Evolutionary conservation across 345 rosid genomes (phyloP).

Genomic region (Acer saccharum): DNA sequence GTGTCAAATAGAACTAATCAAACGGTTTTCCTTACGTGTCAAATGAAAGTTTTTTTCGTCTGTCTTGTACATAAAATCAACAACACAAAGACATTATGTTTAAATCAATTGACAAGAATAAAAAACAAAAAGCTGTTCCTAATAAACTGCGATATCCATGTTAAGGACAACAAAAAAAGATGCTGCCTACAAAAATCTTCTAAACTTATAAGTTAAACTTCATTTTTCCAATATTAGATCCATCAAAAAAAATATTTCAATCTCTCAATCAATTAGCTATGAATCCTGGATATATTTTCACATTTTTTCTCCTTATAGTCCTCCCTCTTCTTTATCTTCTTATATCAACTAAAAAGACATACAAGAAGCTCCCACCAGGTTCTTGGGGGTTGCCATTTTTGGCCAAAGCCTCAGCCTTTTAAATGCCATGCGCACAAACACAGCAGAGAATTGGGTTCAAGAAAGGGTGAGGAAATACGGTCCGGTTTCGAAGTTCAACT

Average conservation of each 20-base stretch:
- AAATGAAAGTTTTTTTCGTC: too few species aligned
- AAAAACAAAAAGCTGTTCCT: background rate
- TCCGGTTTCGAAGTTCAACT: slow-evolving; percentile 35
- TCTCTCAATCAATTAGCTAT: background rate
- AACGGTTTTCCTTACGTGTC: too few species aligned
- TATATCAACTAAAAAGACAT: background rate
- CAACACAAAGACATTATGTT: too few species aligned
- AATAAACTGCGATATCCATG: background rate
- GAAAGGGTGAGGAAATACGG: slow-evolving; percentile 37
- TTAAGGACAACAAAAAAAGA: background rate
- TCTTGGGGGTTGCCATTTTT: slow-evolving; percentile 41
- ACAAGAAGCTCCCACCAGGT: slow-evolving; percentile 42
- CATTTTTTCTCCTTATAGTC: slow-evolving; percentile 17
- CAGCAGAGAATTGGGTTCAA: slow-evolving; percentile 36
- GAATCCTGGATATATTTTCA: background rate
- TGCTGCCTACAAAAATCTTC: background rate
- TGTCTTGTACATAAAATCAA: background rate
- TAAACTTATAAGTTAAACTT: background rate
- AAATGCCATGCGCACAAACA: slow-evolving; percentile 23
- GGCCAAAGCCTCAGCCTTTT: slow-evolving; percentile 39
- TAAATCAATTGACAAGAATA: background rate
- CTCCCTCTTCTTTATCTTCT: slow-evolving; percentile 28
- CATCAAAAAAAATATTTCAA: background rate
- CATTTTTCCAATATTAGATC: background rate
- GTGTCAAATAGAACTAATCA: too few species aligned